phyloP scores from a whole-genome alignment of 2,329 filamentous ascomycete species.

The Mycosphaerelloides madeirae region DNA sequence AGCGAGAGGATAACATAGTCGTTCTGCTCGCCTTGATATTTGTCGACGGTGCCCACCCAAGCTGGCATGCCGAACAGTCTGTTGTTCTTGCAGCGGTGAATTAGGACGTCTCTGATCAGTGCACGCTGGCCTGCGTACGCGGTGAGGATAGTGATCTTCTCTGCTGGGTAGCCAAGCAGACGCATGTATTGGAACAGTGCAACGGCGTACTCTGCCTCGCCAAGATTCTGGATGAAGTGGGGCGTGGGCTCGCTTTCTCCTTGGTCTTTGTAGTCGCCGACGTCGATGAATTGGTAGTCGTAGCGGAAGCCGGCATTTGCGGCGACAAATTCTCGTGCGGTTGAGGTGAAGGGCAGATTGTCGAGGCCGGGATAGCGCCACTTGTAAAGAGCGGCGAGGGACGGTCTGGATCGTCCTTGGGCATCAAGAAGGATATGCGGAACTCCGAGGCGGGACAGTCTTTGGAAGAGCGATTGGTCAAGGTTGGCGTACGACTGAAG shows the following conservation, averaged over 20 bases:
- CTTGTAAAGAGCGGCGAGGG: slow-evolving; percentile 81
- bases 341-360: slow-evolving; percentile 71
- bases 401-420: slow-evolving; percentile 84
- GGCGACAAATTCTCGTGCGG: slow-evolving; percentile 63
- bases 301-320: slow-evolving; percentile 91
- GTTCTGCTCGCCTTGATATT: slow-evolving; percentile 98
- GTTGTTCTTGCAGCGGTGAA: slow-evolving; percentile 76
- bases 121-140: slow-evolving; percentile 92
- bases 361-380: slow-evolving; percentile 85
- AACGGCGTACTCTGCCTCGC: slow-evolving; percentile 94
- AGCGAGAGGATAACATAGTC: slow-evolving; percentile 95
- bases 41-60: slow-evolving; percentile 91
- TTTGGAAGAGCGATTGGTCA: slow-evolving; percentile 90
- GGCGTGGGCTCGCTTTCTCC: slow-evolving; percentile 87
- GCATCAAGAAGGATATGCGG: slow-evolving; percentile 85
- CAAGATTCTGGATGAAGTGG: slow-evolving; percentile 93
- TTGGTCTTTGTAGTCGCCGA: slow-evolving; percentile 83
- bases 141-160: slow-evolving; percentile 79
- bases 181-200: slow-evolving; percentile 98
- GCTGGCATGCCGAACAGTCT: slow-evolving; percentile 82
- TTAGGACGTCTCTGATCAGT: slow-evolving; percentile 79
- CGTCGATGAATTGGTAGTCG: slow-evolving; percentile 95
- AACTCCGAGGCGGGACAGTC: slow-evolving; percentile 86
- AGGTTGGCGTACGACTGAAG: slow-evolving; percentile 94
- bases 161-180: slow-evolving; percentile 81